A percentile compares a stretch with the other conserved stretches of the same genome.
Conservation (phyloP, 1,139 yeast species). For the Lodderomyces orthopsilosis region DNA sequence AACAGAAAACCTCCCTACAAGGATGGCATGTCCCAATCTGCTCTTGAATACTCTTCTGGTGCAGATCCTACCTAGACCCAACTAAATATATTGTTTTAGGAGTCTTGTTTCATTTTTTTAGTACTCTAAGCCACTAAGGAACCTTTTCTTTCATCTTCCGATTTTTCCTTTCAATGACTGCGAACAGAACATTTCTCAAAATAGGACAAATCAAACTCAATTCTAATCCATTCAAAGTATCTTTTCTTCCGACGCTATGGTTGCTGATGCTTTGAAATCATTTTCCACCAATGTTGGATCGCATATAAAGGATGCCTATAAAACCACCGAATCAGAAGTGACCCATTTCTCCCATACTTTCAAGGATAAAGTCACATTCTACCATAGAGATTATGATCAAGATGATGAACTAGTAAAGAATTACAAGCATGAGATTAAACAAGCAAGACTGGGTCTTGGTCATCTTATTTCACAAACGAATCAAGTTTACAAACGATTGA, state of each 20-base stretch:
- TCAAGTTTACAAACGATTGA: constrained; percentile 29
- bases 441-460: constrained; percentile 42
- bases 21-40: no score
- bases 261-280: constrained; percentile 13
- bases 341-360: constrained; percentile 12
- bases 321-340: constrained; percentile 12
- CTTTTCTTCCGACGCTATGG: constrained; percentile 7
- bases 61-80: no score
- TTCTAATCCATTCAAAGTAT: not conserved
- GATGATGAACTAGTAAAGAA: constrained; percentile 45
- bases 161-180: not conserved
- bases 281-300: constrained; percentile 11
- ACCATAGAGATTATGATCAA: constrained; percentile 23
- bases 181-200: not conserved
- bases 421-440: constrained; percentile 44
- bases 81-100: no score
- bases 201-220: not conserved
- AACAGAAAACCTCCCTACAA: no score
- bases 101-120: no score
- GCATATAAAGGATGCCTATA: constrained; percentile 14
- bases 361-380: constrained; percentile 18
- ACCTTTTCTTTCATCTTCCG: not conserved
- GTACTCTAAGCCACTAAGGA: no score
- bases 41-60: no score
- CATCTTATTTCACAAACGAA: constrained; percentile 37